Evolutionary conservation across 331 rosid species (phyloP), one percentile per base, ranked within the genome.

Genomic region (Ulmus americana): DNA sequence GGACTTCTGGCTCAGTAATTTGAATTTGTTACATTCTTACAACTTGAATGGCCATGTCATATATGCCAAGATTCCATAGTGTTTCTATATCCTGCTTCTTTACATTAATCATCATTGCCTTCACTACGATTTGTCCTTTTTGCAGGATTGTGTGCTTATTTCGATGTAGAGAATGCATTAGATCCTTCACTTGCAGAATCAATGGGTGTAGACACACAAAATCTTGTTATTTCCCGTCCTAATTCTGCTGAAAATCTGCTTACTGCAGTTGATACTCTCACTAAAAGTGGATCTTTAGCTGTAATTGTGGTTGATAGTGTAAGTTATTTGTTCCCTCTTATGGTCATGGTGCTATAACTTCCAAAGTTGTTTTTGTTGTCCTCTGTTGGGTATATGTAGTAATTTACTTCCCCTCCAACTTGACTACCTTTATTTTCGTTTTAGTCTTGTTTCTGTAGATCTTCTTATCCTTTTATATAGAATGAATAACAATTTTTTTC

Each of bases 291-390:
- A 75, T 84, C 90, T 8, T 79, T 92, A 67, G 97, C 86, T 57
- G 97, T 83, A 57, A 83, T 92, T 77, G 96, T 92, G 72, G 79
- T 92, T 74, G 95, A 92, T 74, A 92, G 96, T 70, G 97, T 92
- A 74, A 86, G 97, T 75, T 45, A 58, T 16, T 57, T 5, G 55
- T 22, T 60, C 61, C 61, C 5, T 12, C 52, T 35, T 39, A 5
- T 42, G 35, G 51, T 59, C 35, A 28, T 28, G 35, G 35, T 28
- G 35, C 35, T 28, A 28, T 28, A 2, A 28, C 35, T 28, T 28
- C 35, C 35, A 28, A 28, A 28, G 35, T 28, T 28, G 35, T 28
- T 28, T 28, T 28, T 28, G 35, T 28, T 28, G 35, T 28, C 0
- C 35, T 28, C 35, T 28, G 4, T 28, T 28, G 35, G 35, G 35